phyloP scores from a whole-genome alignment of 345 rosid species.

The Citrus maxima region DNA sequence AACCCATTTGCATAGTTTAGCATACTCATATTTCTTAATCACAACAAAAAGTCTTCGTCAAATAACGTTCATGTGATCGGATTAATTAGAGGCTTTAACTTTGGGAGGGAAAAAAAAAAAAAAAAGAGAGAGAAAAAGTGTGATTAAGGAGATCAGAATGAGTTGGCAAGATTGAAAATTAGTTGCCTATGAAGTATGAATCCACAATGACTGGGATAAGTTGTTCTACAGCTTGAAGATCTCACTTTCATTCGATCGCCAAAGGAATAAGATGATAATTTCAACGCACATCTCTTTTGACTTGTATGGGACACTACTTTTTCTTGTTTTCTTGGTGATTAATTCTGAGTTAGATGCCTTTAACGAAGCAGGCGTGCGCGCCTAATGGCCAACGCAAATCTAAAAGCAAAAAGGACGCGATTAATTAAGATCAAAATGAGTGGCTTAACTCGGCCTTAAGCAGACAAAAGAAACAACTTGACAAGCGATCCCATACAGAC shows the following conservation, averaged over 20 bases:
- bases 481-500: not conserved
- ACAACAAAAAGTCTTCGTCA: not conserved
- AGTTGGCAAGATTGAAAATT: constrained; percentile 9
- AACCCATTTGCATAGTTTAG: not conserved
- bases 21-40: not conserved
- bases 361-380: not conserved
- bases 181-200: not conserved
- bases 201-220: not conserved
- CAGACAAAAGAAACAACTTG: constrained; percentile 4
- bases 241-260: not conserved
- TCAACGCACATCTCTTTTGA: constrained; percentile 19
- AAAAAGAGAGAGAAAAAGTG: not conserved
- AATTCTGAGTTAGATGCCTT: constrained; percentile 5
- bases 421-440: not conserved
- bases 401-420: not conserved
- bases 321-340: not conserved
- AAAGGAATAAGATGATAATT: not conserved
- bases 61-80: not conserved
- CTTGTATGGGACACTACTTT: not conserved
- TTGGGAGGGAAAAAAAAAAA: not conserved
- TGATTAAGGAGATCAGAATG: constrained; percentile 3
- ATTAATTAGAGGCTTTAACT: not conserved
- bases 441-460: not conserved
- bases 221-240: constrained; percentile 4
- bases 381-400: not conserved